phyloP scores from a whole-genome alignment of 345 rosid species.

The Dipteronia sinensis region DNA sequence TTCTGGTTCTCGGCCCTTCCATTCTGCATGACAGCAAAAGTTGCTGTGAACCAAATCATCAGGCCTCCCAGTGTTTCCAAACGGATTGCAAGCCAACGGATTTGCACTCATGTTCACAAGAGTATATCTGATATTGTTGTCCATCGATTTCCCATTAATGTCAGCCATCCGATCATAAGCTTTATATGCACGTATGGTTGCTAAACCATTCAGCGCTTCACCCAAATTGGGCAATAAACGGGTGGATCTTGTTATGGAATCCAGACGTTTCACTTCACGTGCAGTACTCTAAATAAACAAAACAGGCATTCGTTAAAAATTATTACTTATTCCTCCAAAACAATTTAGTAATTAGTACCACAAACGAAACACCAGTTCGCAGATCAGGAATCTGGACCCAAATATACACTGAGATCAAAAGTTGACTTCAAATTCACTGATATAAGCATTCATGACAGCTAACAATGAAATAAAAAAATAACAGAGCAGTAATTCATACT shows the following conservation, averaged over 20 bases:
- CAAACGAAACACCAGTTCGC: neutral
- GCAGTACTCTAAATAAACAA: constrained; percentile 74
- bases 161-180: constrained; percentile 96
- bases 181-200: constrained; percentile 94
- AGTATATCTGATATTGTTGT: constrained; percentile 85
- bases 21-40: constrained; percentile 97
- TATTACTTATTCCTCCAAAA: neutral
- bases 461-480: neutral
- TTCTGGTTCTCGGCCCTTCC: constrained; percentile 83
- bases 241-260: constrained; percentile 95
- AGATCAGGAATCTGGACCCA: neutral
- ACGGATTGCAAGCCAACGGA: constrained; percentile 98
- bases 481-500: neutral
- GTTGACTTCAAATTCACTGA: neutral
- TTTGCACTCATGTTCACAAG: constrained; percentile 91
- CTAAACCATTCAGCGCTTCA: constrained; percentile 92
- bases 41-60: constrained; percentile 99
- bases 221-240: constrained; percentile 98
- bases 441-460: constrained; percentile 9
- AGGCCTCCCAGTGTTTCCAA: constrained; percentile 91
- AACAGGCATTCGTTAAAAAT: constrained; percentile 19
- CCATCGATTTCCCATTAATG: constrained; percentile 91
- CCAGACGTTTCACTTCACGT: constrained; percentile 96
- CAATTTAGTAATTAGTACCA: neutral
- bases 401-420: neutral